Percentiles rank a stretch among this genome's conserved stretches.
Evolutionary conservation across 345 rosid species (phyloP).

Genomic region (Leavenworthia alabamica): DNA sequence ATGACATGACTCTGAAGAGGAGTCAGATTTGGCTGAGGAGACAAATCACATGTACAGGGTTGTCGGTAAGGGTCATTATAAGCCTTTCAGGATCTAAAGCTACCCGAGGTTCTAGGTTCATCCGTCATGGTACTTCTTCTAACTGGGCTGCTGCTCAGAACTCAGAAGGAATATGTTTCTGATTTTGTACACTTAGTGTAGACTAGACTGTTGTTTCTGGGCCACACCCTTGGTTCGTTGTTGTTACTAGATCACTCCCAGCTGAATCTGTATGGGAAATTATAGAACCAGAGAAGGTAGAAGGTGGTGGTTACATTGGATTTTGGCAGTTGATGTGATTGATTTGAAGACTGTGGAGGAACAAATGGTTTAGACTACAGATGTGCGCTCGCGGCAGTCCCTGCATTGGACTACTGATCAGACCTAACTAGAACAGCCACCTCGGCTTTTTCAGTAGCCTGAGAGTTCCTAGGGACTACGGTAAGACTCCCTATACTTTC

Average conservation of each 20-base stretch:
- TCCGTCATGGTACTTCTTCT: constrained; percentile 40
- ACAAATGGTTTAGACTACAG: constrained; percentile 57
- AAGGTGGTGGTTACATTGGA: constrained; percentile 47
- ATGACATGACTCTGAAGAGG: too few relatives aligned
- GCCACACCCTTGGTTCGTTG: constrained; percentile 41
- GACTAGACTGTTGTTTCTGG: constrained; percentile 50
- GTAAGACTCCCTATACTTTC: too few relatives aligned
- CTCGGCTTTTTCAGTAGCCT: constrained; percentile 67
- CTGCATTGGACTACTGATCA: constrained; percentile 58
- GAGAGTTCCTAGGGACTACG: constrained; percentile 47
- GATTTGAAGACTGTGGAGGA: constrained; percentile 49
- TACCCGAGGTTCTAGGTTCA: constrained; percentile 46
- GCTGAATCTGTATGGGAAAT: constrained; percentile 43
- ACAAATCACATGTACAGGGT: too few relatives aligned
- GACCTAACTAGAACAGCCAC: constrained; percentile 50
- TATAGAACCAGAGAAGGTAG: constrained; percentile 41
- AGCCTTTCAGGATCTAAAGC: too few relatives aligned
- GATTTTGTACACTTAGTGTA: constrained; percentile 51
- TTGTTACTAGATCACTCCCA: constrained; percentile 45
- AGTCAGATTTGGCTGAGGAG: too few relatives aligned
- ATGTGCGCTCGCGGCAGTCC: constrained; percentile 43
- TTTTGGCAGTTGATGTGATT: constrained; percentile 56
- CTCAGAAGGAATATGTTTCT: constrained; percentile 44
- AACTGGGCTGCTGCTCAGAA: constrained; percentile 30
- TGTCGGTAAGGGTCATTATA: too few relatives aligned